Evolutionary conservation across 306 rosid species (phyloP), one percentile per base, ranked within the genome.

Genomic region (Benincasa hispida): DNA sequence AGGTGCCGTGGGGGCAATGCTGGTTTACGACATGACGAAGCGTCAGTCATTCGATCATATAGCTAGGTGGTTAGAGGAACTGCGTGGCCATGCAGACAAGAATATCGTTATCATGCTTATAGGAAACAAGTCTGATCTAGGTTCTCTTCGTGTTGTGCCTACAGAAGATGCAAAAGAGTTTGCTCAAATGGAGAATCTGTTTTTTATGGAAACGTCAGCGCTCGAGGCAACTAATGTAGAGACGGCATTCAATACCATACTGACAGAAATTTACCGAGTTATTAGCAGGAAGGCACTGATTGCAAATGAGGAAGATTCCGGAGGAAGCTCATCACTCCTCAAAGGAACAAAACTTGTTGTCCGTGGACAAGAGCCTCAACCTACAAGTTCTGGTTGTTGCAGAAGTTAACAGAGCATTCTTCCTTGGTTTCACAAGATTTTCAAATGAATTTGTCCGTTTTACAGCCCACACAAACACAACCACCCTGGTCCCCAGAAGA

Each of bases 1-100:
- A 82, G 99, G 99, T 41, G 96, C 97, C 25, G 93, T 83, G 6
- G 99, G 99, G 7, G 97, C 99, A 0, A 87, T 94, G 87, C 87
- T 94, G 62, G 92, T 91, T 72, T 94, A 94, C 55, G 99, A 94
- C 89, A 87, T 94, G 66, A 84, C 92, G 70, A 94, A 85, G 76
- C 92, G 88, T 34, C 91, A 83, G 60, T 37, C 93, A 55, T 94
- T 94, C 61, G 91, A 92, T 65, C 95, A 94, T 65, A 86, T 90
- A 6, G 83, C 89, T 12, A 88, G 82, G 82, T 94, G 99, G 99
- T 76, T 94, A 39, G 93, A 92, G 19, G 99, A 94, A 81, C 79
- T 94, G 18, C 88, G 90, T 77, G 79, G 82, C 34, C 96, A 91
- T 67, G 90, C 95, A 0, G 99, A 92, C 83, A 87, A 86, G 78